A percentile compares a stretch with the other conserved stretches of the same genome.
These are phyloP conservation scores for Debaryomyces hansenii DNA, from an alignment of 805 yeast species.

Conservation along the genomic window DNA sequence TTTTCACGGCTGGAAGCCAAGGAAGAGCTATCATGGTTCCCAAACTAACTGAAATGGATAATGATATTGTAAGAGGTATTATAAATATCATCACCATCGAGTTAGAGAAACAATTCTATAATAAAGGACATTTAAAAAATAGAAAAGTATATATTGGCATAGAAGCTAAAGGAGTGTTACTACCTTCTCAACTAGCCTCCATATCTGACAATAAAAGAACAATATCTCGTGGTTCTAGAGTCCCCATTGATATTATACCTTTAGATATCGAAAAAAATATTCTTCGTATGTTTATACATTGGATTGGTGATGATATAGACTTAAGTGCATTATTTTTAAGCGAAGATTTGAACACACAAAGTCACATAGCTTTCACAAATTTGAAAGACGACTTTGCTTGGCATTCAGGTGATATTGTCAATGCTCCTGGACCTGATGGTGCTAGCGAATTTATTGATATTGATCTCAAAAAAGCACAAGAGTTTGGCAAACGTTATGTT, in stretches of 20 bases:
- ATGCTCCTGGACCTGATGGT: constrained; percentile 8
- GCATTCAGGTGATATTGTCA: constrained; percentile 11
- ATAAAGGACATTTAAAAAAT: no score
- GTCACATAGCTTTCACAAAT: background rate
- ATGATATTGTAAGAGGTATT: no score
- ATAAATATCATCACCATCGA: no score
- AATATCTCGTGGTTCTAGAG: constrained; percentile 8
- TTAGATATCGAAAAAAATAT: constrained; percentile 3
- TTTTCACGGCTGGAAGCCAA: background rate
- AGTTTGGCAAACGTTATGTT: constrained; percentile 5
- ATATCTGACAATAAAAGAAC: constrained; percentile 7
- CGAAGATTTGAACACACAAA: background rate
- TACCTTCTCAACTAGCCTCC: constrained; percentile 7
- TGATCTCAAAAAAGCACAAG: constrained; percentile 3
- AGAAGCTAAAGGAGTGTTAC: background rate
- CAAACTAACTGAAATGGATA: no score
- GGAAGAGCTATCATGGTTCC: no score
- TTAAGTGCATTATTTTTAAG: constrained; percentile 1
- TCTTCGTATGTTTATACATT: constrained; percentile 8
- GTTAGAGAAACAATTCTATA: no score
- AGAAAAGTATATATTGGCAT: background rate
- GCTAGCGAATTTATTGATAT: constrained; percentile 11
- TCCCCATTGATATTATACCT: constrained; percentile 1
- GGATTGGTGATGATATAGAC: constrained; percentile 10
- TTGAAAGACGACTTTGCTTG: constrained; percentile 2